A percentile compares a stretch with the other conserved stretches of the same genome.
These are phyloP conservation scores for Lactarius indigo DNA, from an alignment of 768 basidiomycete genomes.

Conservation along the genomic window DNA sequence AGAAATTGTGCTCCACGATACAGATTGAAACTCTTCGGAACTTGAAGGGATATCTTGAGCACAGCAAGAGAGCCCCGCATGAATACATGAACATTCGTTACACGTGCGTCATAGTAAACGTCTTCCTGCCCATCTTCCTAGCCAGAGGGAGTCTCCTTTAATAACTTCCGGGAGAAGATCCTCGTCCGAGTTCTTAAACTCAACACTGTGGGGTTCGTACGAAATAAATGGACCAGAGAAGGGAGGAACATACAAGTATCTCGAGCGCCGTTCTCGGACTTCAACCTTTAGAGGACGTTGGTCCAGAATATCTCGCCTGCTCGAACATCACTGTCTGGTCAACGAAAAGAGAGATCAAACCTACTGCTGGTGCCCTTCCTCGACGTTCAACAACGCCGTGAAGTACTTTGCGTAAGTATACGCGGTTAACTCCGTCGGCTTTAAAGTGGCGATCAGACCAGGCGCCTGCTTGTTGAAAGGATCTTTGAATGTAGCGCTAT, in stretches of 20 bases:
- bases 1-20: constrained; percentile 40
- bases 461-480: not conserved
- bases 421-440: not conserved
- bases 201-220: not conserved
- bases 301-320: constrained; percentile 4
- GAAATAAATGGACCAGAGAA: not conserved
- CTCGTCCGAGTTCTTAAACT: constrained; percentile 15
- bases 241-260: not conserved
- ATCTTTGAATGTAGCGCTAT: fast-evolving
- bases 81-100: not conserved
- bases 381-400: constrained; percentile 9
- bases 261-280: not conserved
- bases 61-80: constrained; percentile 26
- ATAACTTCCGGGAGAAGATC: constrained; percentile 15
- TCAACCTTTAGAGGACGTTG: constrained; percentile 1
- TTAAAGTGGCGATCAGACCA: not conserved
- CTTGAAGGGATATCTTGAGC: constrained; percentile 49
- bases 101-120: constrained; percentile 17
- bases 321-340: constrained; percentile 34
- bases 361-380: constrained; percentile 45
- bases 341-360: constrained; percentile 32
- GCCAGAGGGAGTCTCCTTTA: constrained; percentile 14
- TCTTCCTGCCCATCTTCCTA: constrained; percentile 17
- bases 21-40: constrained; percentile 41
- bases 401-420: constrained; percentile 10